Base-by-base conservation (phyloP, 495 filamentous ascomycete species). In the Daldinia caldariorum region DNA sequence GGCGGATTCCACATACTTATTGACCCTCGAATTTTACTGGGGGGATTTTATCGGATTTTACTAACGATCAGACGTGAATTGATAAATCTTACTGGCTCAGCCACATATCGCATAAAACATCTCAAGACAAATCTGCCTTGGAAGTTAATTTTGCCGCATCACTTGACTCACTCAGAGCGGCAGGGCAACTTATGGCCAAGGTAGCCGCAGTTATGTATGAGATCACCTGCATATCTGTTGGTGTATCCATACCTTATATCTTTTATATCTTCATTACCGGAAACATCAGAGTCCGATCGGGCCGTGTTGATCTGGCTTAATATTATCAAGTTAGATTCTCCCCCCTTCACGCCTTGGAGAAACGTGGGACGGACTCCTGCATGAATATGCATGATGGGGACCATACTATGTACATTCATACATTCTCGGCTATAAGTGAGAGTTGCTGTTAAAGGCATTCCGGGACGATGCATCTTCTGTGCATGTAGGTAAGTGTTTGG, bases 51-150 rank as follows among this genome's bases (percentile, higher is more conserved):
- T 18, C 10, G 20, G 16, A 10, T 16, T 47, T 47, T 47, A 47
- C 43, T 47, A 9, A 35, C 9, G 6, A 1, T 35, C 6, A 35
- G 9, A 37, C 38, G 49, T 18, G 50, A 50, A 59, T n/a, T 50
- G 35, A 37, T 43, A 16, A 62, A 50, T 58, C 39, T 53, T 64
- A 56, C 32, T 49, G 31, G 63, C 69, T 63, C 53, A 71, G 69
- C 69, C 69, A 67, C 69, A 57, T 61, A 22, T 45, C 47, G 7
- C 41, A 56, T 29, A 5, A 38, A 35, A 13, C 39, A 22, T 49
- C 49, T 32, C 35, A 18, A 63, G 18, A 59, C 13, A 41, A 66
- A 67, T 67, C 69, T 67, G 69, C 63, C 69, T 71, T 63, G 63
- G 13, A 43, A 20, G n/a, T 35, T 60, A 7, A 38, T 57, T 71